These are phyloP conservation scores for Hypseocharis bilobata DNA, from an alignment of 441 rosid genomes.

Conservation along the genomic window DNA sequence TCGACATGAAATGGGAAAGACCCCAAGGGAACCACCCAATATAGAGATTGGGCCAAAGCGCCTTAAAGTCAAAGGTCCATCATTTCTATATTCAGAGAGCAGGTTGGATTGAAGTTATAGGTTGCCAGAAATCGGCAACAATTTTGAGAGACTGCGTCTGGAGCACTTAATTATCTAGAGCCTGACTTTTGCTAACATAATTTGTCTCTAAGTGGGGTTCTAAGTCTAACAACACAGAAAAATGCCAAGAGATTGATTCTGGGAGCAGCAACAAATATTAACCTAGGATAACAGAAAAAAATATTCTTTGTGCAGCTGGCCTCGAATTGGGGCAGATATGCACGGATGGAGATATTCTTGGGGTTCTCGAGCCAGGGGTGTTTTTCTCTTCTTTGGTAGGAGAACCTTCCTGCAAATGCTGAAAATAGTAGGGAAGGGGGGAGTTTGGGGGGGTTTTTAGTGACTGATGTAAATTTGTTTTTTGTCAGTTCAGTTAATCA, in stretches of 20 bases:
- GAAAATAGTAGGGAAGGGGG: constrained; percentile 23
- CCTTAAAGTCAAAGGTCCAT: constrained; percentile 66
- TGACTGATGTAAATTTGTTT: constrained; percentile 32
- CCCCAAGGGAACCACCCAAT: constrained; percentile 31
- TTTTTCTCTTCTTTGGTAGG: constrained; percentile 41
- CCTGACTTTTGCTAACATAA: constrained; percentile 45
- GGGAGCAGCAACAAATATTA: constrained; percentile 39
- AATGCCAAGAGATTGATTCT: constrained; percentile 30
- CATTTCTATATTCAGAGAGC: constrained; percentile 37
- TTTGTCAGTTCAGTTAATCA: constrained; percentile 9
- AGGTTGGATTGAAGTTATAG: constrained; percentile 35
- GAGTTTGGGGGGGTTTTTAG: constrained; percentile 21
- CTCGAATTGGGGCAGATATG: constrained; percentile 32
- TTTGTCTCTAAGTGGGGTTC: constrained; percentile 35
- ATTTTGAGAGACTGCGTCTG: constrained; percentile 25
- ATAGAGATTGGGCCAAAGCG: constrained; percentile 62
- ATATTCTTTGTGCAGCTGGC: constrained; percentile 54
- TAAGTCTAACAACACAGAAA: constrained; percentile 38
- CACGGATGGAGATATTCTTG: constrained; percentile 44
- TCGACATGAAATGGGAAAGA: constrained; percentile 33
- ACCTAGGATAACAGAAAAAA: constrained; percentile 37
- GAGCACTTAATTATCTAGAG: constrained; percentile 25
- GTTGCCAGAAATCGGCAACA: constrained; percentile 18
- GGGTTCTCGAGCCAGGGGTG: constrained; percentile 40
- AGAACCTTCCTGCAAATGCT: constrained; percentile 36